Conservation (phyloP, 495 filamentous ascomycete genomes). For the Trypethelium eluteriae region DNA sequence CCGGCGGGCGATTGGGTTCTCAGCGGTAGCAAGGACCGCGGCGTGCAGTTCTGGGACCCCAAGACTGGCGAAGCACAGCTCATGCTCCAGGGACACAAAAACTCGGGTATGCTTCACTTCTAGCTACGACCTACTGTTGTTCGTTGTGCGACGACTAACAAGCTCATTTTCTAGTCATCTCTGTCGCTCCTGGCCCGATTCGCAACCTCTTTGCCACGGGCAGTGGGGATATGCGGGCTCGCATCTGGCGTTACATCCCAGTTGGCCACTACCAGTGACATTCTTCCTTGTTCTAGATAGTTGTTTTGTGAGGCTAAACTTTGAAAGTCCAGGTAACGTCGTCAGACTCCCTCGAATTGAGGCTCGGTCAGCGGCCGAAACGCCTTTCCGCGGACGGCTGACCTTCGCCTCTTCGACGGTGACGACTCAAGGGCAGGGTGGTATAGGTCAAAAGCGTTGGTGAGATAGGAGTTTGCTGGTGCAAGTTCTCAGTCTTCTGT, state of each 20-base stretch:
- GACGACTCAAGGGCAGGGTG: not conserved
- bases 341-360: not conserved
- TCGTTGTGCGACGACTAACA: not conserved
- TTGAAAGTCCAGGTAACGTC: not conserved
- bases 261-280: not conserved
- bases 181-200: constrained; percentile 37
- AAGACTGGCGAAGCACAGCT: constrained; percentile 37
- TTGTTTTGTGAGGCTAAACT: not conserved
- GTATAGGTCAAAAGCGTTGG: constrained; percentile 1
- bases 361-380: not conserved
- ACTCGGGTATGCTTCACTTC: constrained; percentile 30
- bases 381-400: not conserved
- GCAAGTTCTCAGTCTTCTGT: not conserved
- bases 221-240: constrained; percentile 38
- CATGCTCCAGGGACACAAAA: constrained; percentile 41
- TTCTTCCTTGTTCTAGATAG: not conserved
- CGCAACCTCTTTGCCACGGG: constrained; percentile 39
- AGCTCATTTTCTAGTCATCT: constrained; percentile 32
- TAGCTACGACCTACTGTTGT: not conserved
- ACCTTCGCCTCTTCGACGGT: not conserved
- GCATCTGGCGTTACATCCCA: constrained; percentile 37
- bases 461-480: constrained; percentile 6
- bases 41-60: constrained; percentile 42
- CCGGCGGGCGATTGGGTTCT: constrained; percentile 38
- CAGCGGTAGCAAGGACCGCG: constrained; percentile 38